Evolutionary conservation across 768 basidiomycete genomes (phyloP).

Genomic region (Suillus luteus): DNA sequence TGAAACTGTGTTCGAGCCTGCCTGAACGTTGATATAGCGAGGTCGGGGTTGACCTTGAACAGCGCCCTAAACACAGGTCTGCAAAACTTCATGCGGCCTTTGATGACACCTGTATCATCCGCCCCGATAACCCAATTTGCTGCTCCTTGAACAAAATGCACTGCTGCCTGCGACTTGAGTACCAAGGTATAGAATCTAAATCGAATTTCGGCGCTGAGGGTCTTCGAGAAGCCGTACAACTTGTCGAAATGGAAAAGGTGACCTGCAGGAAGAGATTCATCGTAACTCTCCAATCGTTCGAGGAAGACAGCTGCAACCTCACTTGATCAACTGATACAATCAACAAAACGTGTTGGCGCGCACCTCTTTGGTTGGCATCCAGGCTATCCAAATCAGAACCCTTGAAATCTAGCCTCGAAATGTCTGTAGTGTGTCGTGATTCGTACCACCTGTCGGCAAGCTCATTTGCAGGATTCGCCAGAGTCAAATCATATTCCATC

Average conservation of each 20-base stretch:
- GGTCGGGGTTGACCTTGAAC: constrained; percentile 36
- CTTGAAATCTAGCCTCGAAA: constrained; percentile 42
- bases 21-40: constrained; percentile 39
- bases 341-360: constrained; percentile 11
- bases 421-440: constrained; percentile 39
- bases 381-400: constrained; percentile 48
- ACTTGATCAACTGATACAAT: neutral
- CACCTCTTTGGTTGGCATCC: constrained; percentile 53
- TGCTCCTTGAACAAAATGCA: constrained; percentile 35
- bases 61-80: constrained; percentile 46
- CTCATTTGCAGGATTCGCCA: constrained; percentile 51
- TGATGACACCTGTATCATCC: constrained; percentile 42
- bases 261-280: constrained; percentile 40
- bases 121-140: constrained; percentile 49
- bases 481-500: constrained; percentile 54
- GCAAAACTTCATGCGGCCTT: constrained; percentile 60
- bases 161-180: constrained; percentile 39
- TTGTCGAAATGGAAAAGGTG: constrained; percentile 46
- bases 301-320: constrained; percentile 52
- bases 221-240: constrained; percentile 44
- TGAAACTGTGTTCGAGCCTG: constrained; percentile 43
- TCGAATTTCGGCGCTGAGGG: constrained; percentile 53
- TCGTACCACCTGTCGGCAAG: constrained; percentile 56
- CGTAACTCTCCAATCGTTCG: constrained; percentile 46
- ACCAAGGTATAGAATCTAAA: constrained; percentile 53